phyloP scores from a whole-genome alignment of 1,139 yeast species.

The Candida tropicalis region DNA sequence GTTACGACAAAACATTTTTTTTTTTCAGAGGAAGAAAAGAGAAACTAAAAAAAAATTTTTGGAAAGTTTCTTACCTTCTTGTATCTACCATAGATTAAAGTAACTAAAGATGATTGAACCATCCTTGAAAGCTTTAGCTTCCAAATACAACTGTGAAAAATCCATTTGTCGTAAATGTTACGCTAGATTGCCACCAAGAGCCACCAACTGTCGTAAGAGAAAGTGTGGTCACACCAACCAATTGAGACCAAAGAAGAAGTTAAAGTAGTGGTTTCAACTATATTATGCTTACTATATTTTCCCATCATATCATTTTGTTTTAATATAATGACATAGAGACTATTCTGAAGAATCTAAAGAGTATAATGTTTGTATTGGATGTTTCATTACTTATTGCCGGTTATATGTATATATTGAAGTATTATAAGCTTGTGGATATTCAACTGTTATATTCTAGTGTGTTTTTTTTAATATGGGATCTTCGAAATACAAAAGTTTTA shows the following conservation, averaged over 20 bases:
- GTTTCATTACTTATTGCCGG: constrained; percentile 7
- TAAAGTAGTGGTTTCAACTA: constrained; percentile 61
- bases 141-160: constrained; percentile 99
- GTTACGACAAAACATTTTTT: background rate
- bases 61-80: constrained; percentile 4
- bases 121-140: constrained; percentile 97
- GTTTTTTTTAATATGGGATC: too few species aligned
- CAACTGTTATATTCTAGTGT: background rate
- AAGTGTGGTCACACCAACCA: constrained; percentile 99
- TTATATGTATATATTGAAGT: background rate
- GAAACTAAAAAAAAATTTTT: constrained; percentile 10
- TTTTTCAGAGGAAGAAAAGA: background rate
- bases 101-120: constrained; percentile 83
- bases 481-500: background rate
- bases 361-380: constrained; percentile 22
- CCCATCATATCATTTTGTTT: constrained; percentile 7
- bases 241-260: constrained; percentile 99
- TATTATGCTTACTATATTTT: constrained; percentile 5
- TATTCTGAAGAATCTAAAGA: background rate
- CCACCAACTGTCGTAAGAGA: constrained; percentile 99
- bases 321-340: constrained; percentile 4
- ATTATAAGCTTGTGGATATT: background rate
- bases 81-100: constrained; percentile 11
- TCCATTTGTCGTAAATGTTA: constrained; percentile 99
- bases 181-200: constrained; percentile 99